Base-by-base conservation (phyloP, 768 basidiomycete species). In the Mrakia blollopis region DNA sequence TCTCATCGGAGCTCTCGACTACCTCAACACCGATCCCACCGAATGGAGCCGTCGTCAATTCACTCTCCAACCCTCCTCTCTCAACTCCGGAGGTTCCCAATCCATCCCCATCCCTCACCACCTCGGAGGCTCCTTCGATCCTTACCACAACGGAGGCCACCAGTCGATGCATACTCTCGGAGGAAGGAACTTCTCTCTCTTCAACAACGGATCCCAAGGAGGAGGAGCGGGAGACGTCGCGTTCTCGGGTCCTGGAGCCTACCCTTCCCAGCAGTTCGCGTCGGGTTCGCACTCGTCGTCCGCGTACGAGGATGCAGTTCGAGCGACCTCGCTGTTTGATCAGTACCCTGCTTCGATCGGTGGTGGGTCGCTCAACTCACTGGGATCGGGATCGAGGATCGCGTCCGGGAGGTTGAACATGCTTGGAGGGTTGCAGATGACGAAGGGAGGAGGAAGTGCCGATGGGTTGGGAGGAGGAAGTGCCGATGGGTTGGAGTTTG, bases 301-400 rank as follows among this genome's bases (percentile, higher is more conserved):
- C 65, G 81, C 80, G 23, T 79, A 80, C 60, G 79, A 82, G 76
- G 79, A 80, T 41, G 81, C 80, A 14, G 71, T 81, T 39, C 76
- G 79, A 32, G 80, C 81, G 10, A 80, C 81, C 3, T 78, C 78
- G n/a, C 79, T 80, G 11, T 80, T 81, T 62, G 81, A 83, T 63
- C 65, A 68, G 65, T 68, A 35, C 35, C 65, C 39, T 16, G 73
- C 50, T 30, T 74, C 73, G 23, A 60, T 60, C 39, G 61, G 60
- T 3, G 60, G 61, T 3, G 60, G 61, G 3, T 65, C 52, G 52
- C 28, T 52, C 28, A 60, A 23, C 54, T 72, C 50, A 10, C 32
- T 57, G 14, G 35, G 57, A 11, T 73, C 52, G 18, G 57, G 50
- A n/a, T 71, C 47, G 50, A 50, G 37, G 50, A 18, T 28, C 28